Evolutionary conservation across 1,284 basidiomycete species (phyloP).

Genomic region (Puccinia triticina): DNA sequence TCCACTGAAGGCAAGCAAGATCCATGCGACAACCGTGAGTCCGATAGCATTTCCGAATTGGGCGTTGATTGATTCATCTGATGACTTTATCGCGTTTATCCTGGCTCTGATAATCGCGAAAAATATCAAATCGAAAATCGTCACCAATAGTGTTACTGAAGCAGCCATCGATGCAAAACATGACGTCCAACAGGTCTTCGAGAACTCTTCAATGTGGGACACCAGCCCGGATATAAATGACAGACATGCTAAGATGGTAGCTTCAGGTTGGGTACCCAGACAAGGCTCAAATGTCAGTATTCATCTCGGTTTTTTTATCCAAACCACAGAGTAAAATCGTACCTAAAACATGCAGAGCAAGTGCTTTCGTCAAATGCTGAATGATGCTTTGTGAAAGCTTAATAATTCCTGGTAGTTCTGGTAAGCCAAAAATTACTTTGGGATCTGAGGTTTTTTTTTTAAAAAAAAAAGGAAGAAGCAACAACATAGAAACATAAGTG

Average conservation of each 20-base stretch:
- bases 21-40: constrained; percentile 18
- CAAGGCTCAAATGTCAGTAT: background rate
- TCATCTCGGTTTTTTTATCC: background rate
- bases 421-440: constrained; percentile 14
- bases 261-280: background rate
- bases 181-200: constrained; percentile 37
- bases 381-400: constrained; percentile 15
- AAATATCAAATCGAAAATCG: constrained; percentile 40
- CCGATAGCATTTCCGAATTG: constrained; percentile 28
- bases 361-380: constrained; percentile 25
- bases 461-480: background rate
- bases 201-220: constrained; percentile 39
- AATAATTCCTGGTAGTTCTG: constrained; percentile 15
- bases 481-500: background rate
- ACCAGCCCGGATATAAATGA: constrained; percentile 21
- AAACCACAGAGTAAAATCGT: background rate
- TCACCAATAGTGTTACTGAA: constrained; percentile 11
- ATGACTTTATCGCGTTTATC: constrained; percentile 8
- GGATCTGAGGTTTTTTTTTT: constrained; percentile 24
- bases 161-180: constrained; percentile 21
- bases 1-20: constrained; percentile 41
- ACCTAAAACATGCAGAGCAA: constrained; percentile 38
- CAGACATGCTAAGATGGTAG: constrained; percentile 9
- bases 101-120: constrained; percentile 19
- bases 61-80: background rate